Percentiles rank a stretch among this genome's conserved stretches.
phyloP scores from a whole-genome alignment of 495 filamentous ascomycete genomes.

The Neurospora africana region DNA sequence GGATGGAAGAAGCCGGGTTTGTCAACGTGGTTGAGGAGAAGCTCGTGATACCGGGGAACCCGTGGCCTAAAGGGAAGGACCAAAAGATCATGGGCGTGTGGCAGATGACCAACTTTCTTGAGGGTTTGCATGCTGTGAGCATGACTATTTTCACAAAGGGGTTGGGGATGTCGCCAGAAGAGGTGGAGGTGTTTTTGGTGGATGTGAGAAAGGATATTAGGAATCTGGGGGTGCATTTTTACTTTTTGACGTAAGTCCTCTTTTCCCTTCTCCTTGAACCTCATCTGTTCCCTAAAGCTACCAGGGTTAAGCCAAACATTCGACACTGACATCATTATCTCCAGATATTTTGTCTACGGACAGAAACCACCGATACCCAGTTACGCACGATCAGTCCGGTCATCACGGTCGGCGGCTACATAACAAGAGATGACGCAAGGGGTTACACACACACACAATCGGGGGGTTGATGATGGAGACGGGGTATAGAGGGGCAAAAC shows the following conservation, averaged over 20 bases:
- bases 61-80: conserved; percentile 39
- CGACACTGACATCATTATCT: not conserved
- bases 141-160: conserved; percentile 42
- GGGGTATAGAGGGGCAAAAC: not conserved
- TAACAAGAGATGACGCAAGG: not conserved
- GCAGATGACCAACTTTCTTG: conserved; percentile 25
- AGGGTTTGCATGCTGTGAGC: conserved; percentile 38
- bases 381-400: not conserved
- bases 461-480: not conserved
- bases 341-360: conserved; percentile 6
- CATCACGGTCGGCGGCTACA: not conserved
- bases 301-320: not conserved
- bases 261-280: not conserved
- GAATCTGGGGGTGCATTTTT: conserved; percentile 39
- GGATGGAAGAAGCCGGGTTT: conserved; percentile 32
- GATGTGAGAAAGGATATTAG: conserved; percentile 45
- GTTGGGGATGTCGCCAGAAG: conserved; percentile 37
- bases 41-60: conserved; percentile 39
- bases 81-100: conserved; percentile 39
- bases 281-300: too few species aligned
- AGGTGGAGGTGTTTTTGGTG: conserved; percentile 42
- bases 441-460: not conserved
- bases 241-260: conserved; percentile 32
- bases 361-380: conserved; percentile 1
- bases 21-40: conserved; percentile 31